A percentile compares a stretch with the other conserved stretches of the same genome.
phyloP scores from a whole-genome alignment of 106 monocot genomes.

The Dioscorea dumetorum region DNA sequence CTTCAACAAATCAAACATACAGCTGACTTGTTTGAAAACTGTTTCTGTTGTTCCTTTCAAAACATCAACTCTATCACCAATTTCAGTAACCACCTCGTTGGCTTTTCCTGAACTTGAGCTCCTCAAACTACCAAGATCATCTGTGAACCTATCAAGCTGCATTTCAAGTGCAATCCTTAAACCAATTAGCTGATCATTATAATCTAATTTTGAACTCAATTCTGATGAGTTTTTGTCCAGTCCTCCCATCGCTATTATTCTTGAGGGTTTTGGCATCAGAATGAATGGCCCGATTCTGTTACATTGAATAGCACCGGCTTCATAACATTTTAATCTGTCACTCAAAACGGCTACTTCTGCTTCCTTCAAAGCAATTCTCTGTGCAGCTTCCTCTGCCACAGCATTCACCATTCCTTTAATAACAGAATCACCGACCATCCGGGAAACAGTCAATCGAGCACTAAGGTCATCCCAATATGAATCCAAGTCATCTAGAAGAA shows the following conservation, averaged over 20 bases:
- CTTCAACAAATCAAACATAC: slow-evolving; percentile 16
- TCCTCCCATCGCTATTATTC: neutral
- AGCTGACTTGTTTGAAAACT: slow-evolving; percentile 28
- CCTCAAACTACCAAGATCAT: slow-evolving; percentile 20
- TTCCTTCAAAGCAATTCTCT: slow-evolving; percentile 56
- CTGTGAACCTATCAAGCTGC: slow-evolving; percentile 53
- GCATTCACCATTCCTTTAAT: slow-evolving; percentile 65
- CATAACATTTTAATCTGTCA: slow-evolving; percentile 25
- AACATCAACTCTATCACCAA: slow-evolving; percentile 36
- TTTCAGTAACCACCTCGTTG: slow-evolving; percentile 15
- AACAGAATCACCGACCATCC: slow-evolving; percentile 69
- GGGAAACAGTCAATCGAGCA: slow-evolving; percentile 52
- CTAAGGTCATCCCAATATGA: slow-evolving; percentile 72
- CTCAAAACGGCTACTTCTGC: slow-evolving; percentile 33
- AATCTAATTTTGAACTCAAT: neutral
- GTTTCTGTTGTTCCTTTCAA: slow-evolving; percentile 21
- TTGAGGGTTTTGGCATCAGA: neutral
- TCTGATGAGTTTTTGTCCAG: too few relatives aligned
- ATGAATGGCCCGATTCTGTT: neutral
- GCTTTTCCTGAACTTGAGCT: slow-evolving; percentile 4
- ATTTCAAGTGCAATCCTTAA: slow-evolving; percentile 39
- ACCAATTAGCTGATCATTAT: slow-evolving; percentile 16
- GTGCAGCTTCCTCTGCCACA: slow-evolving; percentile 53
- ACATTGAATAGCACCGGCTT: slow-evolving; percentile 3
- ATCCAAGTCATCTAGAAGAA: slow-evolving; percentile 66